Percentiles rank a stretch among this genome's conserved stretches.
Conservation (phyloP, 176 grass and related monocot genomes). For the Aechmea fasciata region DNA sequence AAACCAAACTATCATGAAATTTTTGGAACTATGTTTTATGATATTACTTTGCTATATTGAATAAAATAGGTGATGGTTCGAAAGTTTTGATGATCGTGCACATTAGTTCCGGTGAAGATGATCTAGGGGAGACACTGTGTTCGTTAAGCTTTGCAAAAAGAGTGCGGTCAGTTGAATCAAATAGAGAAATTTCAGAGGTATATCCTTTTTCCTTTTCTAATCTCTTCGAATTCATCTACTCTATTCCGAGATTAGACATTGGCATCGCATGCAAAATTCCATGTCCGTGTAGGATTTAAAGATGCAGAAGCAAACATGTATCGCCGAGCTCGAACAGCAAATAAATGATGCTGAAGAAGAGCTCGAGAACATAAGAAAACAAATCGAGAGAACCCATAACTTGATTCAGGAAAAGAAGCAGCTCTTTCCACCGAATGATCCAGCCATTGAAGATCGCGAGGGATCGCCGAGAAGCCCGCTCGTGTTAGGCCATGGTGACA, state of each 20-base stretch:
- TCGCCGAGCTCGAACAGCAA: slow-evolving; percentile 50
- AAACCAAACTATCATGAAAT: not conserved
- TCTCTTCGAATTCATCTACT: not conserved
- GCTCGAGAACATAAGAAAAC: slow-evolving; percentile 33
- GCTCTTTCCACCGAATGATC: slow-evolving; percentile 12
- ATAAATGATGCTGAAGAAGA: slow-evolving; percentile 49
- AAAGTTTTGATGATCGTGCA: slow-evolving; percentile 96
- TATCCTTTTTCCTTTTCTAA: slow-evolving; percentile 5
- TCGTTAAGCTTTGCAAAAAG: slow-evolving; percentile 71
- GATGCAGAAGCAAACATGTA: slow-evolving; percentile 39
- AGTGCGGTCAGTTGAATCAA: slow-evolving; percentile 56
- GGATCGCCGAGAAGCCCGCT: slow-evolving; percentile 78
- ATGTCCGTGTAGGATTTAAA: slow-evolving; percentile 50
- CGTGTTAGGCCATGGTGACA: slow-evolving; percentile 37
- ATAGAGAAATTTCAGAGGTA: slow-evolving; percentile 63
- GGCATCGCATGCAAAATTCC: not conserved
- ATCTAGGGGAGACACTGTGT: slow-evolving; percentile 67
- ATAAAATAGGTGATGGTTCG: slow-evolving; percentile 44
- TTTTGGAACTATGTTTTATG: not conserved
- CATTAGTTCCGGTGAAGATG: slow-evolving; percentile 55
- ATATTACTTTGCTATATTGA: slow-evolving; percentile 8
- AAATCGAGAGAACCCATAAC: slow-evolving; percentile 48
- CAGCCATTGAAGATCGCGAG: slow-evolving; percentile 26
- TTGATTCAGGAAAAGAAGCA: slow-evolving; percentile 43
- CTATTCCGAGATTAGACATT: not conserved